These are phyloP conservation scores for Pyrenophora teres DNA, from an alignment of 2,329 filamentous ascomycete genomes.

Conservation along the genomic window DNA sequence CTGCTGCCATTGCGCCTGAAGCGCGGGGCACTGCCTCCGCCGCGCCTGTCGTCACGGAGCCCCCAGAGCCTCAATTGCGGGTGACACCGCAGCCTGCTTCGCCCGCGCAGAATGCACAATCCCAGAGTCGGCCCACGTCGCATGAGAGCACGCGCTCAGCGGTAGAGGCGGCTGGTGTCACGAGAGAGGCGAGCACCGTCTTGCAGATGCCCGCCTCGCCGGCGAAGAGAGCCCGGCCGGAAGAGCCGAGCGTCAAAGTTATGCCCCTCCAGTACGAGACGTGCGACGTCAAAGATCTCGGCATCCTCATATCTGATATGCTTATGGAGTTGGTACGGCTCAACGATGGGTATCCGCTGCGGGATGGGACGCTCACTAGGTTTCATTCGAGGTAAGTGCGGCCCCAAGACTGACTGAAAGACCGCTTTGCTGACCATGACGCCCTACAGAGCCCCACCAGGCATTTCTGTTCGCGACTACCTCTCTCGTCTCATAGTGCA, in stretches of 20 bases:
- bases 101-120: conserved; percentile 25
- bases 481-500: conserved; percentile 90
- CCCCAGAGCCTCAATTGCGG: conserved; percentile 43
- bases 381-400: conserved; percentile 83
- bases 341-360: conserved; percentile 85
- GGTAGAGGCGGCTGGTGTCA: conserved; percentile 18
- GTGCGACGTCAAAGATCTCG: conserved; percentile 83
- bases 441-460: conserved; percentile 68
- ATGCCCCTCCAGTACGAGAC: conserved; percentile 79
- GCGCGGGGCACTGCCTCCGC: conserved; percentile 41
- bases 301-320: conserved; percentile 92
- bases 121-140: conserved; percentile 16
- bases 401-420: not conserved
- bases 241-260: conserved; percentile 55
- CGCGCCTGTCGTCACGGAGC: conserved; percentile 39
- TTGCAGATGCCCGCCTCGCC: conserved; percentile 30
- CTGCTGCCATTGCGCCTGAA: conserved; percentile 26
- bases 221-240: conserved; percentile 39
- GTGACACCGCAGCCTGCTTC: conserved; percentile 37
- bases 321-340: conserved; percentile 90
- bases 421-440: conserved; percentile 11
- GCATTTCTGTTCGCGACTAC: conserved; percentile 93
- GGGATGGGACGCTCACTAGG: conserved; percentile 83
- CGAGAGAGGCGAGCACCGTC: conserved; percentile 23
- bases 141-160: conserved; percentile 17